Evolutionary conservation across 1,284 basidiomycete genomes (phyloP).

Genomic region (Gomphus sp.): DNA sequence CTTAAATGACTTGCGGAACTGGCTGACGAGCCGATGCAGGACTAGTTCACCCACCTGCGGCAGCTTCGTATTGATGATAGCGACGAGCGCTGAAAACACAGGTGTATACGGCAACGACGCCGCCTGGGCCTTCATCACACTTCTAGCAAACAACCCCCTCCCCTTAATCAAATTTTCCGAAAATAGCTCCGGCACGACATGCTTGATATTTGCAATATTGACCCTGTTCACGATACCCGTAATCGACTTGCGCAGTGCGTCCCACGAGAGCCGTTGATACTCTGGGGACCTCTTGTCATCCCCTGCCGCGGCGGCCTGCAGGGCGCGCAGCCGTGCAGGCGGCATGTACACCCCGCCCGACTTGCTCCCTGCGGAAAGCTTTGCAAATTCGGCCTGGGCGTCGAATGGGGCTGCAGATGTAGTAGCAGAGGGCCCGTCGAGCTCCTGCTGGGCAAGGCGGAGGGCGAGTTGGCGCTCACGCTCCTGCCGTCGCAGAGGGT

Average conservation of each 20-base stretch:
- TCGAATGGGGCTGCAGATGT: conserved; percentile 39
- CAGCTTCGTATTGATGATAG: conserved; percentile 96
- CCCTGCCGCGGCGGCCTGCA: conserved; percentile 74
- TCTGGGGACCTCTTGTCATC: conserved; percentile 85
- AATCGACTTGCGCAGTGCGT: conserved; percentile 94
- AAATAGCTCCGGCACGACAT: conserved; percentile 91
- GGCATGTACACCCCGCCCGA: conserved; percentile 97
- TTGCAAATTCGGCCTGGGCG: conserved; percentile 73
- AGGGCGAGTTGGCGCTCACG: conserved; percentile 72
- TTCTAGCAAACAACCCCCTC: conserved; percentile 81
- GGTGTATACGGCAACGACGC: conserved; percentile 97
- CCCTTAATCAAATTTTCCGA: conserved; percentile 88
- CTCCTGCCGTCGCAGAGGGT: conserved; percentile 66
- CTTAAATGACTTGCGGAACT: conserved; percentile 93
- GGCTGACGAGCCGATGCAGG: conserved; percentile 82
- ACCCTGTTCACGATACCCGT: conserved; percentile 99
- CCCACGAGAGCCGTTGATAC: conserved; percentile 96
- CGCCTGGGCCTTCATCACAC: conserved; percentile 96
- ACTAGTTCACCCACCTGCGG: conserved; percentile 94
- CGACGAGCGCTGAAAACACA: conserved; percentile 90
- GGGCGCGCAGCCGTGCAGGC: conserved; percentile 83
- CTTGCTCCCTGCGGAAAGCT: conserved; percentile 59
- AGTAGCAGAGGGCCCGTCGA: conserved; percentile 42
- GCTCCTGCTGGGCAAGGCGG: conserved; percentile 62
- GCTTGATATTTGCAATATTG: conserved; percentile 94